phyloP scores from a whole-genome alignment of 805 yeast genomes.

The Candida anglica region DNA sequence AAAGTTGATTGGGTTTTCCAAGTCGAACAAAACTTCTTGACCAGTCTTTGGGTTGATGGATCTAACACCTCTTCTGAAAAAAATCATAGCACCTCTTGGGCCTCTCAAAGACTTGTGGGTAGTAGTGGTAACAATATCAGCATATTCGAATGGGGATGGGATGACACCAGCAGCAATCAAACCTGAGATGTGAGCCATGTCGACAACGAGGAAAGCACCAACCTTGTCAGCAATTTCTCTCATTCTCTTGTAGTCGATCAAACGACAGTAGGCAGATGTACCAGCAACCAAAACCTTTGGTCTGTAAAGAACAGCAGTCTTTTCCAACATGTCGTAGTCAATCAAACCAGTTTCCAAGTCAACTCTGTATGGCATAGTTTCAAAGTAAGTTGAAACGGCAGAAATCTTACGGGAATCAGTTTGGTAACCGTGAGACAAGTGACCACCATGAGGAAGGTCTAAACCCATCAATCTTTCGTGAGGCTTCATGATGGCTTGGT shows the following conservation, averaged over 20 bases:
- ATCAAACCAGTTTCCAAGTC: slow-evolving; percentile 83
- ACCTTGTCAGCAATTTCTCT: slow-evolving; percentile 86
- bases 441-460: slow-evolving; percentile 98
- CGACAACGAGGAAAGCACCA: slow-evolving; percentile 88
- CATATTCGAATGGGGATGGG: slow-evolving; percentile 87
- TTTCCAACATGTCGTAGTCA: slow-evolving; percentile 84
- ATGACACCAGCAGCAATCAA: slow-evolving; percentile 91
- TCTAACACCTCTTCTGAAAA: slow-evolving; percentile 92
- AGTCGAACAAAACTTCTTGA: slow-evolving; percentile 77
- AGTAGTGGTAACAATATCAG: slow-evolving; percentile 96
- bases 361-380: slow-evolving; percentile 95
- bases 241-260: slow-evolving; percentile 87
- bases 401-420: slow-evolving; percentile 87
- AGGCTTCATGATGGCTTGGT: slow-evolving; percentile 82
- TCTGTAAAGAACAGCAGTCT: slow-evolving; percentile 81
- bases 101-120: slow-evolving; percentile 98
- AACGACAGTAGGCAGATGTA: slow-evolving; percentile 91
- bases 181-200: slow-evolving; percentile 98
- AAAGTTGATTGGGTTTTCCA: slow-evolving; percentile 89
- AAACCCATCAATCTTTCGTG: slow-evolving; percentile 96
- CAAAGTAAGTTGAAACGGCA: slow-evolving; percentile 88
- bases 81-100: slow-evolving; percentile 98
- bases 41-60: slow-evolving; percentile 75
- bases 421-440: slow-evolving; percentile 95
- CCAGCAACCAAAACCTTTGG: slow-evolving; percentile 97